phyloP scores from a whole-genome alignment of 345 rosid genomes.

The Rhodomyrtus tomentosa region DNA sequence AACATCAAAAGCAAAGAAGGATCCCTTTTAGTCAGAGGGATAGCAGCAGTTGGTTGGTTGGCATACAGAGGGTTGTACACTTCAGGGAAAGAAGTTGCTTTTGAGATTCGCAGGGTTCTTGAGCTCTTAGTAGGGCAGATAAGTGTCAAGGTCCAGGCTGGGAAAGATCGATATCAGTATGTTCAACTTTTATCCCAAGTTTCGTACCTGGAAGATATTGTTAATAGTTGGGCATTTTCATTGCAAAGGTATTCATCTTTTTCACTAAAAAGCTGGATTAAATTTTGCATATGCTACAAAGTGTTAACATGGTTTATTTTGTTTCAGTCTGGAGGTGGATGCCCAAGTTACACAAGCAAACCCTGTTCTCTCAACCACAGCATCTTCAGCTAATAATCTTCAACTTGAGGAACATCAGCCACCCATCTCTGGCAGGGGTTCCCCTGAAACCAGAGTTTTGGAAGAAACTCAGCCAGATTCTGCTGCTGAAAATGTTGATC shows the following conservation, averaged over 20 bases:
- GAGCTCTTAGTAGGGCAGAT: conserved; percentile 74
- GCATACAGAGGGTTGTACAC: conserved; percentile 70
- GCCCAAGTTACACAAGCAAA: conserved; percentile 22
- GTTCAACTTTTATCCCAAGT: conserved; percentile 77
- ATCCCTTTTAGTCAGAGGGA: conserved; percentile 65
- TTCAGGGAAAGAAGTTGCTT: conserved; percentile 67
- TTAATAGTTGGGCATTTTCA: conserved; percentile 77
- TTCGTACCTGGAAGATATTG: conserved; percentile 87
- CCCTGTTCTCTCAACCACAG: conserved; percentile 20
- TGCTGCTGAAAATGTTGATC: conserved; percentile 14
- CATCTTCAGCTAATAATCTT: conserved; percentile 13
- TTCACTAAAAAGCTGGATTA: neutral
- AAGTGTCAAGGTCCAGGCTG: conserved; percentile 61
- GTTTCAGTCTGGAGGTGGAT: conserved; percentile 58
- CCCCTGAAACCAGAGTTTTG: conserved; percentile 11
- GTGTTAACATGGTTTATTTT: conserved; percentile 13
- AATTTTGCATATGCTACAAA: neutral
- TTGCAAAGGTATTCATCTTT: conserved; percentile 52
- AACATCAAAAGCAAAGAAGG: conserved; percentile 51
- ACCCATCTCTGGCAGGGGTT: conserved; percentile 8
- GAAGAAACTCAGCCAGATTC: conserved; percentile 12
- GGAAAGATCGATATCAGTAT: conserved; percentile 71
- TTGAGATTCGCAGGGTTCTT: conserved; percentile 77
- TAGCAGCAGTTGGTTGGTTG: conserved; percentile 73
- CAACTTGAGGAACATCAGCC: conserved; percentile 16